These are phyloP conservation scores for Laburnicola sp. DNA, from an alignment of 2,329 filamentous ascomycete genomes.

Conservation along the genomic window DNA sequence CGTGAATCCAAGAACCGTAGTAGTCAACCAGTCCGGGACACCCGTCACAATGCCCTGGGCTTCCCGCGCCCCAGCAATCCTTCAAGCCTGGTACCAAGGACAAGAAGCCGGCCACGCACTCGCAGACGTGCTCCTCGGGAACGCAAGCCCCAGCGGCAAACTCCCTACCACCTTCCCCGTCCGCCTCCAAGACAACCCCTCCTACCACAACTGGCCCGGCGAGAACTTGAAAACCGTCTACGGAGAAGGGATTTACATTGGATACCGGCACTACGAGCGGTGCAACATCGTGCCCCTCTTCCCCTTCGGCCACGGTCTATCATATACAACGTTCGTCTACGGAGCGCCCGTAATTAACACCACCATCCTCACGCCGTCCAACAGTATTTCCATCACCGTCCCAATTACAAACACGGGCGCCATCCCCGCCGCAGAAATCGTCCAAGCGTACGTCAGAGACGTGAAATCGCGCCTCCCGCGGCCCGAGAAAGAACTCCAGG, in stretches of 20 bases:
- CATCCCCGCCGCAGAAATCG: slow-evolving; percentile 63
- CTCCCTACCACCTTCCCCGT: slow-evolving; percentile 72
- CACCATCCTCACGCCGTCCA: slow-evolving; percentile 52
- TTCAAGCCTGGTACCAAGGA: slow-evolving; percentile 84
- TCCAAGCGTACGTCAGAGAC: slow-evolving; percentile 70
- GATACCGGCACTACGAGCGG: slow-evolving; percentile 73
- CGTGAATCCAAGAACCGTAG: slow-evolving; percentile 68
- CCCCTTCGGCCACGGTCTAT: slow-evolving; percentile 77
- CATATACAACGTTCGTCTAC: slow-evolving; percentile 74
- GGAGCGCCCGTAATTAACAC: slow-evolving; percentile 59
- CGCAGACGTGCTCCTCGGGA: slow-evolving; percentile 74
- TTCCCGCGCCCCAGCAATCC: slow-evolving; percentile 63
- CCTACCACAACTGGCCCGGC: slow-evolving; percentile 73
- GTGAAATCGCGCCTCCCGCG: slow-evolving; percentile 64
- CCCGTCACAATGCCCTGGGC: slow-evolving; percentile 74
- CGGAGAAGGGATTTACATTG: slow-evolving; percentile 72
- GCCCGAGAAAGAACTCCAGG: slow-evolving; percentile 71
- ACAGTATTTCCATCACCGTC: slow-evolving; percentile 52
- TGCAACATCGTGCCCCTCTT: slow-evolving; percentile 64
- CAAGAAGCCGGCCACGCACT: slow-evolving; percentile 83
- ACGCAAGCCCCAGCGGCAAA: slow-evolving; percentile 74
- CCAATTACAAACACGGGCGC: slow-evolving; percentile 61
- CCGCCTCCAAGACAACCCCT: slow-evolving; percentile 63
- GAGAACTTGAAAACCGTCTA: slow-evolving; percentile 70
- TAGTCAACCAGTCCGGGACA: slow-evolving; percentile 77